Base-by-base conservation (phyloP, 176 grass and related monocot genomes). In the Cenchrus fungigraminus region DNA sequence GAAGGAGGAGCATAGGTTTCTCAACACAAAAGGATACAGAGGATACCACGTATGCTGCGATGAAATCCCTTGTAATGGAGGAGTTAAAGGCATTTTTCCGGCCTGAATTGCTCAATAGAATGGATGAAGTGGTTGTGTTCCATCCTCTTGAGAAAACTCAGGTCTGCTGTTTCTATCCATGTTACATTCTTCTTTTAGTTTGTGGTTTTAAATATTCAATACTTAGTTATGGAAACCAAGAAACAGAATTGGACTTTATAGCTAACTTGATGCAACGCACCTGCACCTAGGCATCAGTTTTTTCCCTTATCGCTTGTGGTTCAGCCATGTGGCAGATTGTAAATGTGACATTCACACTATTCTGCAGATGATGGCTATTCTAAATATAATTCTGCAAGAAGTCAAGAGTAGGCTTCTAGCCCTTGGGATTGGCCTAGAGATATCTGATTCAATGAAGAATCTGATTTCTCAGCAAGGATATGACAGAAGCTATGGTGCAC, bases 111-210 rank as follows among this genome's bases (percentile, higher is more conserved):
- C 90, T 99, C 16, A 99, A 99, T 80, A 91, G 97, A 94, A 87
- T 99, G 64, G 97, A 99, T 80, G 97, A 99, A 78, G 87, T 97
- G 61, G 94, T 99, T 85, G 91, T 99, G 65, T 97, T 99, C 84
- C 94, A 72, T 54, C 85, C 94, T 57, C 94, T 99, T 28, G 92
- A 97, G 90, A 96, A 94, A 88, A 78, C 82, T 73, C 94, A 92
- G 97, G 97, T 94, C 6, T 72, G 81, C 81, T 64, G 20, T 75
- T 84, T 72, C 15, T 78, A 14, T 62, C 40, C 40, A 55, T 74
- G 28, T 65, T 68, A 17, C 3, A 73, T 4, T 65, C 86, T 57
- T 52, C 10, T 78, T 51, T 7, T 73, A 40, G 49, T 70, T 19
- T 46, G 29, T 85, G 49, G 49, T 82, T 73, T 58, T 56, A 34